Evolutionary conservation across 2,329 filamentous ascomycete species (phyloP).

Genomic region (Dendryphion nanum): DNA sequence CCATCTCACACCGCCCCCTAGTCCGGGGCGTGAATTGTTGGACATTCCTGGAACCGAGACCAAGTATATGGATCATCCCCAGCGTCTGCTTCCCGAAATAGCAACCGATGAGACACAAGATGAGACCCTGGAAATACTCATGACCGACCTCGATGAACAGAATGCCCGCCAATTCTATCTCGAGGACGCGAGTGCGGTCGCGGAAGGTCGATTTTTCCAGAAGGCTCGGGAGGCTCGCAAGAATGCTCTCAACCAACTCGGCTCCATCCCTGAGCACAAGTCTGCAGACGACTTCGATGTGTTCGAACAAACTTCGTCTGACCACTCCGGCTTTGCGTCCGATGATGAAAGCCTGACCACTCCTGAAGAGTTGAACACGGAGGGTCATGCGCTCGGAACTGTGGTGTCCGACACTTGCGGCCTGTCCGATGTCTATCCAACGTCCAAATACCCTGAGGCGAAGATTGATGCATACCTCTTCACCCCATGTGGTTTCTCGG

Average conservation of each 20-base stretch:
- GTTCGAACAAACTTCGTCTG: slow-evolving; percentile 71
- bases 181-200: slow-evolving; percentile 84
- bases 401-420: slow-evolving; percentile 90
- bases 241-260: slow-evolving; percentile 58
- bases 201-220: slow-evolving; percentile 73
- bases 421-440: slow-evolving; percentile 84
- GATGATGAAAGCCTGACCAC: slow-evolving; percentile 58
- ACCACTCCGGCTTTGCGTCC: slow-evolving; percentile 57
- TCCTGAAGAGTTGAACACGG: slow-evolving; percentile 77
- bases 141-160: slow-evolving; percentile 66
- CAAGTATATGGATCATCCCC: slow-evolving; percentile 58
- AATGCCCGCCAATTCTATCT: slow-evolving; percentile 70
- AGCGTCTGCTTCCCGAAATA: slow-evolving; percentile 50
- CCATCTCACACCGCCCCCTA: slow-evolving; percentile 76
- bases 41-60: slow-evolving; percentile 52
- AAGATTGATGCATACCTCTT: slow-evolving; percentile 96
- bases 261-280: slow-evolving; percentile 56
- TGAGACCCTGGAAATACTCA: slow-evolving; percentile 71
- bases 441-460: slow-evolving; percentile 83
- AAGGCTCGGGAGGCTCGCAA: slow-evolving; percentile 64
- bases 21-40: slow-evolving; percentile 57
- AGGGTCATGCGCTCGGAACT: slow-evolving; percentile 89
- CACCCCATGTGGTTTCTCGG: slow-evolving; percentile 93
- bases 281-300: slow-evolving; percentile 66
- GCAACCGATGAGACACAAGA: slow-evolving; percentile 58